phyloP scores from a whole-genome alignment of 257 asterid species.

The Fraxinus anomala region DNA sequence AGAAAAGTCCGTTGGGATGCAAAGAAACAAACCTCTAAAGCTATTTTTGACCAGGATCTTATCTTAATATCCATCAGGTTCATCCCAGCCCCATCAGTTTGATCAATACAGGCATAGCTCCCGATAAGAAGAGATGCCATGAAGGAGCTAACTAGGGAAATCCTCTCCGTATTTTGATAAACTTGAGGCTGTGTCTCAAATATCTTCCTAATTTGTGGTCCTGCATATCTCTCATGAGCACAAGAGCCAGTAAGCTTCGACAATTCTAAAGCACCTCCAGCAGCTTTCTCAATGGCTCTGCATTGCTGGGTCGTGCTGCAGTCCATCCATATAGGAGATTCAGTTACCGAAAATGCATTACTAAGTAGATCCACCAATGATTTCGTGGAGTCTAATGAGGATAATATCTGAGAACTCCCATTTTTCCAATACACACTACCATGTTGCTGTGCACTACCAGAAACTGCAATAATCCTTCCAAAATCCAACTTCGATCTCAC shows the following conservation, averaged over 20 bases:
- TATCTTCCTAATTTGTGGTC: conserved; percentile 63
- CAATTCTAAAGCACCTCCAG: conserved; percentile 61
- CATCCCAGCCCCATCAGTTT: conserved; percentile 78
- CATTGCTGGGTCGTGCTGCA: conserved; percentile 61
- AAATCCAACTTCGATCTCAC: conserved; percentile 46
- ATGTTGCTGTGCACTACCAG: conserved; percentile 72
- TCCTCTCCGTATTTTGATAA: conserved; percentile 53
- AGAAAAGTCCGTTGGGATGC: not conserved
- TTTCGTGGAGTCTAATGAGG: conserved; percentile 45
- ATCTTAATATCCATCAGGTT: conserved; percentile 61
- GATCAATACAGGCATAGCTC: conserved; percentile 57
- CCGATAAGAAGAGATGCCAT: conserved; percentile 66
- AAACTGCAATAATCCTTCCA: conserved; percentile 48
- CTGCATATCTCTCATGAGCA: conserved; percentile 58
- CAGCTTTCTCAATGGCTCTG: conserved; percentile 53
- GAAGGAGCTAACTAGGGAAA: conserved; percentile 63
- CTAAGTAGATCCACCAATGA: conserved; percentile 46
- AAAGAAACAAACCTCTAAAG: conserved; percentile 45
- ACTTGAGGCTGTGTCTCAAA: conserved; percentile 54
- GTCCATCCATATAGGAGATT: conserved; percentile 69
- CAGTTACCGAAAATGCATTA: conserved; percentile 50
- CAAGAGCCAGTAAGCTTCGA: conserved; percentile 64
- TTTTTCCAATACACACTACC: conserved; percentile 70
- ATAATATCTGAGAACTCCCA: conserved; percentile 38
- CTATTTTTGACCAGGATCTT: conserved; percentile 52